Evolutionary conservation across 768 basidiomycete genomes (phyloP).

Genomic region (Phanerochaete sordida): DNA sequence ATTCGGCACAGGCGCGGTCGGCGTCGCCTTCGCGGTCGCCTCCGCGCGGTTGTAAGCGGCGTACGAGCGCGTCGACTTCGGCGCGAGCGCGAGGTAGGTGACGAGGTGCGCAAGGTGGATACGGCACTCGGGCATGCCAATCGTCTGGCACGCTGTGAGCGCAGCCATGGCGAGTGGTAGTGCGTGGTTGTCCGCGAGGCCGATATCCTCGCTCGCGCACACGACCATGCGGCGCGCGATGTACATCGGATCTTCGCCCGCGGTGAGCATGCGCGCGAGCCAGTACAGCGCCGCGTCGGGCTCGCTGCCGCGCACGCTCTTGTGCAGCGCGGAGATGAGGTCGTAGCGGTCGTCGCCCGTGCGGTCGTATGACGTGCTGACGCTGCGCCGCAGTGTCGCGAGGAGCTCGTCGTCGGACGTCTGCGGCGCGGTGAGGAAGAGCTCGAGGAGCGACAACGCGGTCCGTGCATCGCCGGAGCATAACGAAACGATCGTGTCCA

Average conservation of each 20-base stretch:
- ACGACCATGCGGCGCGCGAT: conserved; percentile 73
- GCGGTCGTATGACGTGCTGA: conserved; percentile 67
- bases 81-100: conserved; percentile 76
- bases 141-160: conserved; percentile 58
- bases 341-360: conserved; percentile 76
- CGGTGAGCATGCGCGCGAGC: conserved; percentile 79
- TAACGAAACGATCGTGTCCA: conserved; percentile 48
- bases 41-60: conserved; percentile 73
- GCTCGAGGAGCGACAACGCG: conserved; percentile 73
- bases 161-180: conserved; percentile 67
- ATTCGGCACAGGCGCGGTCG: conserved; percentile 61
- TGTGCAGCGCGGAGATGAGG: conserved; percentile 83
- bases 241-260: conserved; percentile 79
- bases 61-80: conserved; percentile 78
- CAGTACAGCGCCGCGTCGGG: conserved; percentile 82
- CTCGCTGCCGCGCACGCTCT: conserved; percentile 75
- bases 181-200: conserved; percentile 74
- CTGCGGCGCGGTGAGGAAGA: conserved; percentile 48
- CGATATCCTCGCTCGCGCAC: conserved; percentile 84
- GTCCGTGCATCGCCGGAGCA: conserved; percentile 72
- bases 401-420: conserved; percentile 43
- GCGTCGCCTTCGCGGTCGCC: conserved; percentile 50
- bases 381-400: conserved; percentile 55
- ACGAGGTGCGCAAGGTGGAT: conserved; percentile 77
- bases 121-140: conserved; percentile 83